Conservation (phyloP, 345 rosid genomes). For the Bretschneidera sinensis region DNA sequence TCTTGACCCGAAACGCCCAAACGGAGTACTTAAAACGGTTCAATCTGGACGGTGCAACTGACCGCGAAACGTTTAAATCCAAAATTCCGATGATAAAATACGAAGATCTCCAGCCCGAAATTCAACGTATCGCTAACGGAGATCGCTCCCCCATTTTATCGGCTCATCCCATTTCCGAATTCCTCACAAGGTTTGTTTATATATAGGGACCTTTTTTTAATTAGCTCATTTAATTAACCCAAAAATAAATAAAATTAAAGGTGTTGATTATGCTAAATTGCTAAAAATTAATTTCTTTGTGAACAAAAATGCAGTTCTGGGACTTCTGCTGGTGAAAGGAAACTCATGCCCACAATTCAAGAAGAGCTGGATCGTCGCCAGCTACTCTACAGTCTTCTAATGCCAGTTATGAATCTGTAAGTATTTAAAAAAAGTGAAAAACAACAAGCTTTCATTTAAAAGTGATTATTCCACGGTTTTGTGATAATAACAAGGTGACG, state of each 20-base stretch:
- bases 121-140: conserved; percentile 94
- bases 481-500: no score
- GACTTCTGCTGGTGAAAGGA: conserved; percentile 97
- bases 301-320: conserved; percentile 67
- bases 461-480: no score
- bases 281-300: no score
- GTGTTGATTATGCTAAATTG: no score
- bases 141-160: conserved; percentile 83
- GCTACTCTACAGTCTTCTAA: conserved; percentile 79
- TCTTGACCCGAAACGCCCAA: conserved; percentile 51
- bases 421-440: conserved; percentile 18
- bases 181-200: conserved; percentile 80
- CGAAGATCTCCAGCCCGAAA: conserved; percentile 82
- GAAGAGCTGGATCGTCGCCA: conserved; percentile 95
- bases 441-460: neutral
- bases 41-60: conserved; percentile 52
- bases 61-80: conserved; percentile 62
- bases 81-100: conserved; percentile 72
- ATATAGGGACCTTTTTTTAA: no score
- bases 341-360: conserved; percentile 85
- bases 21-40: conserved; percentile 71
- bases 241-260: no score
- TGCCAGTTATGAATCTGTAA: conserved; percentile 99
- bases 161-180: conserved; percentile 85
- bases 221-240: no score